These are phyloP conservation scores for Helotiales sp. DNA, from an alignment of 2,329 filamentous ascomycete genomes.

Conservation along the genomic window DNA sequence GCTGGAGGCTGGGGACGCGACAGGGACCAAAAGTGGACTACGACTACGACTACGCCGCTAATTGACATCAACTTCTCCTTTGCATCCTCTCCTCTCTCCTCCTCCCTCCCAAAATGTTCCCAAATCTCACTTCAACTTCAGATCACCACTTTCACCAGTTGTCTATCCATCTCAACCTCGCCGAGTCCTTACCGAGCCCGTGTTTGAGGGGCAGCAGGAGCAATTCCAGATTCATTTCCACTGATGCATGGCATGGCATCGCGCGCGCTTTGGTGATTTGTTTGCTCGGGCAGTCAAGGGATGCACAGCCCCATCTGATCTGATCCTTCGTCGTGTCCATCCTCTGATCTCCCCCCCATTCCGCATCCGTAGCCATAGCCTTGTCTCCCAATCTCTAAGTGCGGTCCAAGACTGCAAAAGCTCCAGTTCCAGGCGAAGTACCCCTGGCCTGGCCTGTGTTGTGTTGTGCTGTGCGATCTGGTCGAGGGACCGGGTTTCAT, in stretches of 20 bases:
- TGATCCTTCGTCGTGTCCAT: conserved; percentile 24
- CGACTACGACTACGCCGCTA: too few species aligned
- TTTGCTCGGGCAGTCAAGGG: conserved; percentile 7
- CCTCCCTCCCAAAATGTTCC: too few species aligned
- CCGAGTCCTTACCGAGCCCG: conserved; percentile 10
- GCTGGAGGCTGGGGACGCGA: too few species aligned
- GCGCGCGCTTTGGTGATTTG: conserved; percentile 22
- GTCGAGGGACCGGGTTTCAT: conserved; percentile 16
- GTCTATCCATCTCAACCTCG: not conserved
- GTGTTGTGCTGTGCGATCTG: not conserved
- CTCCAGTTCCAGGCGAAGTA: conserved; percentile 15
- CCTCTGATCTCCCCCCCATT: not conserved
- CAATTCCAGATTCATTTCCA: conserved; percentile 13
- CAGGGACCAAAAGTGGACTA: too few species aligned
- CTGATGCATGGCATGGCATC: conserved; percentile 21
- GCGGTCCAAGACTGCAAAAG: conserved; percentile 4
- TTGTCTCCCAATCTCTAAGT: not conserved
- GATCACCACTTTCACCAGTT: conserved; percentile 10
- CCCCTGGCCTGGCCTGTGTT: not conserved
- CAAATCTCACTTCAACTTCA: too few species aligned
- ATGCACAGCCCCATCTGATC: conserved; percentile 28
- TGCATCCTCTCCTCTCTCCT: too few species aligned
- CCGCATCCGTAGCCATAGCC: conserved; percentile 14
- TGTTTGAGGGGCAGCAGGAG: conserved; percentile 7
- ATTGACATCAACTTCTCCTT: too few species aligned